Base-by-base conservation (phyloP, 345 rosid species). In the Hevea brasiliensis region DNA sequence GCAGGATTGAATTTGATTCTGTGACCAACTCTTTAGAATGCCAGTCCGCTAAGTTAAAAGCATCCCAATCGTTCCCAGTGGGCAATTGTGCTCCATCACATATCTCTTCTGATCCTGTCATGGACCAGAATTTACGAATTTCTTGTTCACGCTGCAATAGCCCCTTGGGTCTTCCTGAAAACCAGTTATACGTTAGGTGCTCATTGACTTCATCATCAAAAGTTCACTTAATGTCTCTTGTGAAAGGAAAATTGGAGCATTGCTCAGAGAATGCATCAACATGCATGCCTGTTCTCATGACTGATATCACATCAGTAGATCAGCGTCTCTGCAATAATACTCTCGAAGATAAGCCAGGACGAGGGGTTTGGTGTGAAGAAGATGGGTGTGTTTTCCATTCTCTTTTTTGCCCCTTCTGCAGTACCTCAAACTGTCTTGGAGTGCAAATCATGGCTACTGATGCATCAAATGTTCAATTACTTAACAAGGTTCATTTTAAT, bases 371-470 rank as follows among this genome's bases (percentile, higher is more conserved):
- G 98, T 81, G 82, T 50, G 80, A 89, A 80, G 87, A 92, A 83
- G 98, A 94, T 81, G 97, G 97, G 24, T 94, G 97, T 79, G 97
- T 92, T 70, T 94, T 85, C 87, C 87, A 79, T 71, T 84, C 85
- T 45, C 79, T 92, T 61, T 85, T 71, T 72, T 92, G 98, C 76
- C 95, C 98, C 61, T 94, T 86, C 85, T 94, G 98, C 78, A 85
- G 70, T 62, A 61, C 54, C 68, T 85, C 88, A 26, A 72, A 82
- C 50, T 88, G 91, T 72, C 90, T 92, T 27, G 98, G 97, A 54
- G 97, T 87, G 27, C 90, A 87, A 80, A 78, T 92, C 76, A 82
- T 89, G 85, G 97, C 97, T 72, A 84, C 96, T 56, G 90, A 94
- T 84, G 86, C 93, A 76, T 84, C 88, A 48, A 94, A 94, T 71